Conservation (phyloP, 345 rosid species). For the Moricandia moricandioides region DNA sequence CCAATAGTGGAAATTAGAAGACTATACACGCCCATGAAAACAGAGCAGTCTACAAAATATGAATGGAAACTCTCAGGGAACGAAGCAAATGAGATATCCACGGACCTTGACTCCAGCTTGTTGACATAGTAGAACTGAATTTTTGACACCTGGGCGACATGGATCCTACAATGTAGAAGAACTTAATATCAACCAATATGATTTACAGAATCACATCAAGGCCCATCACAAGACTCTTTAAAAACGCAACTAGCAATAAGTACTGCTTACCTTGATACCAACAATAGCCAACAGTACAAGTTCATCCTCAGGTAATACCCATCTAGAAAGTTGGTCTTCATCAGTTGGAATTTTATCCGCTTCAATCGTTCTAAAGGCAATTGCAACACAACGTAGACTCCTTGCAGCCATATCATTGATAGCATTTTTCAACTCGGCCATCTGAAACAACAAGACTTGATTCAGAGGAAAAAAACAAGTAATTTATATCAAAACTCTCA, state of each 20-base stretch:
- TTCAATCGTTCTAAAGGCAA: conserved; percentile 70
- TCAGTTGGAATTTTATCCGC: conserved; percentile 61
- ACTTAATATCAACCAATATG: not conserved
- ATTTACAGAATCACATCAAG: not conserved
- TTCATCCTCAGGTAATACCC: conserved; percentile 85
- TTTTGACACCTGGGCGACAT: conserved; percentile 80
- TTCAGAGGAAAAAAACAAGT: conserved; percentile 5
- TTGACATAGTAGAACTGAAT: conserved; percentile 73
- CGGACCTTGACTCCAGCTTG: conserved; percentile 90
- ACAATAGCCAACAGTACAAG: conserved; percentile 86
- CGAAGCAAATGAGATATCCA: conserved; percentile 14
- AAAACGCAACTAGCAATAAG: not conserved
- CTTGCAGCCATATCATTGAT: conserved; percentile 79
- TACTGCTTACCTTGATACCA: conserved; percentile 73
- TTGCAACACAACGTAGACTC: conserved; percentile 91
- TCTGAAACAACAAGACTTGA: conserved; percentile 41
- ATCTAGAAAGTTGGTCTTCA: conserved; percentile 58
- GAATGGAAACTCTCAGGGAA: not conserved
- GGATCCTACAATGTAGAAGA: conserved; percentile 69
- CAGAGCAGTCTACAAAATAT: conserved; percentile 3
- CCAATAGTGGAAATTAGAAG: conserved; percentile 5
- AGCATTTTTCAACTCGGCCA: conserved; percentile 49
- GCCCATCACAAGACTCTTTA: not conserved
- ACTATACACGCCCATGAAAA: conserved; percentile 7
- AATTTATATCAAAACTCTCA: not conserved